phyloP scores from a whole-genome alignment of 1,284 basidiomycete genomes.

The Inonotus obliquus region DNA sequence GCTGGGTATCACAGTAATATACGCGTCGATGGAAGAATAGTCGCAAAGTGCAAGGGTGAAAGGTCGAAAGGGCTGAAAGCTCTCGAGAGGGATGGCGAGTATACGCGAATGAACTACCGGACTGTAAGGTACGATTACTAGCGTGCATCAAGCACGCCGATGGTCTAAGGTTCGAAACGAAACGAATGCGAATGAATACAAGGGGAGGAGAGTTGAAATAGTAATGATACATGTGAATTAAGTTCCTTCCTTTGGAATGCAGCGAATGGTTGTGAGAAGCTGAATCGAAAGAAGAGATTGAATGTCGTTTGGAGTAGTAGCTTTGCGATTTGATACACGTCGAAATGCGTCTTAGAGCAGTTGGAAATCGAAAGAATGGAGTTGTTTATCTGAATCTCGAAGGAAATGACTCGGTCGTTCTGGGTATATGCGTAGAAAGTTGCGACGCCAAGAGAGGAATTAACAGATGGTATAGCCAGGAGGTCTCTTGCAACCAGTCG shows the following conservation, averaged over 20 bases:
- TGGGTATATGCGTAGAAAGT: not conserved
- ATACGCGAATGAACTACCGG: not conserved
- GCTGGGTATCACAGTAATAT: not conserved
- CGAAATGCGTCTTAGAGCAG: not conserved
- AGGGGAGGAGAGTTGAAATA: not conserved
- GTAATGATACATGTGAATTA: slow-evolving; percentile 4
- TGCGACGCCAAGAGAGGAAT: not conserved
- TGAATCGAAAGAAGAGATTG: not conserved
- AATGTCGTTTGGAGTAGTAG: not conserved
- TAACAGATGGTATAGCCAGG: slow-evolving; percentile 18
- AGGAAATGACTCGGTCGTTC: not conserved
- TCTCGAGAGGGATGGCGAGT: not conserved
- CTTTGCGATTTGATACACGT: not conserved
- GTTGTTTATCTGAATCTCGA: not conserved
- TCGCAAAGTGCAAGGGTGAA: not conserved
- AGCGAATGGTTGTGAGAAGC: not conserved
- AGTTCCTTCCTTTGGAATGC: slow-evolving; percentile 5
- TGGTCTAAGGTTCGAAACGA: not conserved
- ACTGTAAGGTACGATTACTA: slow-evolving; percentile 3
- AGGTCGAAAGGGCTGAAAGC: not conserved
- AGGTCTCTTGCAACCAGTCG: slow-evolving; percentile 18
- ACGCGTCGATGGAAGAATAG: too few species aligned
- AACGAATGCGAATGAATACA: slow-evolving; percentile 1
- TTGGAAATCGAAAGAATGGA: not conserved
- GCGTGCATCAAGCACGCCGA: not conserved